Evolutionary conservation across 495 filamentous ascomycete genomes (phyloP).

Genomic region (Hypoxylon intermedium): DNA sequence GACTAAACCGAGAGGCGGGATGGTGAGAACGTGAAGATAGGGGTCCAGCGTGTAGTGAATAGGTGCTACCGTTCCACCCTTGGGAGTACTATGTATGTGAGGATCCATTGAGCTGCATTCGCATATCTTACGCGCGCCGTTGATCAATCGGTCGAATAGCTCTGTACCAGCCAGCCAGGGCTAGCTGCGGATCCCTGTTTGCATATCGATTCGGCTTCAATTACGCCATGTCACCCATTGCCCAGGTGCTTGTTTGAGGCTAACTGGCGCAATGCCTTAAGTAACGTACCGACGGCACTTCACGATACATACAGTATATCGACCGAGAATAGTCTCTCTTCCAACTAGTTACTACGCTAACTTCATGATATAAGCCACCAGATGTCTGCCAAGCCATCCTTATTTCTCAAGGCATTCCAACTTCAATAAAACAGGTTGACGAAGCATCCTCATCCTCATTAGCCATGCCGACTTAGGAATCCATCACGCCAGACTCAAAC

Average conservation of each 20-base stretch:
- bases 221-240: constrained; percentile 9
- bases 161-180: constrained; percentile 24
- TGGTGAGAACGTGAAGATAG: constrained; percentile 22
- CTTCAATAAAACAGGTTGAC: not conserved
- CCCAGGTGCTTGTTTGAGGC: constrained; percentile 27
- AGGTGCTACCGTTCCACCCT: constrained; percentile 24
- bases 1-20: constrained; percentile 21
- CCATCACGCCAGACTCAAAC: not conserved
- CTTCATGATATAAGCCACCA: constrained; percentile 1
- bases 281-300: constrained; percentile 10
- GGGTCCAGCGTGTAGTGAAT: constrained; percentile 14
- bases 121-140: constrained; percentile 29
- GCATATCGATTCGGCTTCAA: constrained; percentile 1
- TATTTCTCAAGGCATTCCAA: not conserved
- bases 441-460: not conserved
- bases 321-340: not conserved
- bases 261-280: constrained; percentile 16
- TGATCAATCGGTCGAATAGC: constrained; percentile 34
- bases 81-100: constrained; percentile 13
- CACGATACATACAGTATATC: constrained; percentile 9
- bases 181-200: constrained; percentile 21
- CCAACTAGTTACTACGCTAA: not conserved
- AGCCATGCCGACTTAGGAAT: not conserved
- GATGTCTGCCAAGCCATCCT: constrained; percentile 5
- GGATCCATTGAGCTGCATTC: constrained; percentile 34